A percentile compares a stretch with the other conserved stretches of the same genome.
Conservation (phyloP, 2,329 filamentous ascomycete species). For the Coleophoma cylindrospora region DNA sequence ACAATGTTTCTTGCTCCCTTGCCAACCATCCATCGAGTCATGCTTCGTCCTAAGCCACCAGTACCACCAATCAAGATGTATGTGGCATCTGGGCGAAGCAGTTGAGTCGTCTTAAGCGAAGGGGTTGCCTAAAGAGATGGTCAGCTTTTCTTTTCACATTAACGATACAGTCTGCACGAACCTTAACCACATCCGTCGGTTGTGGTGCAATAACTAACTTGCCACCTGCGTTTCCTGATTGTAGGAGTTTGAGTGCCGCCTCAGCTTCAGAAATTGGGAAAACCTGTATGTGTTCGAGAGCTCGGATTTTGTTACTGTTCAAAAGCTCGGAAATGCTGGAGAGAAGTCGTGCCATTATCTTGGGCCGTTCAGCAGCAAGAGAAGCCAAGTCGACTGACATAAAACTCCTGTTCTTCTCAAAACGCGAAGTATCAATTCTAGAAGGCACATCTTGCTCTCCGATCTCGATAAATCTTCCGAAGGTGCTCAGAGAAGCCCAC, state of each 20-base stretch:
- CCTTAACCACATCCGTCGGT: slow-evolving; percentile 36
- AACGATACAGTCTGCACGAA: slow-evolving; percentile 8
- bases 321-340: slow-evolving; percentile 31
- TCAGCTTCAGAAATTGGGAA: slow-evolving; percentile 27
- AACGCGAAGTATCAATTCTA: slow-evolving; percentile 27
- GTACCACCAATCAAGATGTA: slow-evolving; percentile 28
- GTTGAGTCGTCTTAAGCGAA: slow-evolving; percentile 8
- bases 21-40: slow-evolving; percentile 23
- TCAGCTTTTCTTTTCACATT: background rate
- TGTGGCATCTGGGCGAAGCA: slow-evolving; percentile 17
- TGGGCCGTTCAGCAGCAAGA: slow-evolving; percentile 36
- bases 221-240: slow-evolving; percentile 11
- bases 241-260: slow-evolving; percentile 17
- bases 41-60: slow-evolving; percentile 25
- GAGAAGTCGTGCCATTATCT: slow-evolving; percentile 33
- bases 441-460: slow-evolving; percentile 24
- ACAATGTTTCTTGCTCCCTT: slow-evolving; percentile 26
- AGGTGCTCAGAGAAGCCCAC: slow-evolving; percentile 28
- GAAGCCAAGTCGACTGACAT: slow-evolving; percentile 35
- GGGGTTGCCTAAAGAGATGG: slow-evolving; percentile 14
- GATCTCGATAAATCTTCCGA: slow-evolving; percentile 35
- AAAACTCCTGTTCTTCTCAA: slow-evolving; percentile 35
- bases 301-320: slow-evolving; percentile 27
- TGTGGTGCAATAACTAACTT: slow-evolving; percentile 33
- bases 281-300: slow-evolving; percentile 32